Conservation (phyloP, 192 early-diverging fungal species). For the Coemansia aciculifera region DNA sequence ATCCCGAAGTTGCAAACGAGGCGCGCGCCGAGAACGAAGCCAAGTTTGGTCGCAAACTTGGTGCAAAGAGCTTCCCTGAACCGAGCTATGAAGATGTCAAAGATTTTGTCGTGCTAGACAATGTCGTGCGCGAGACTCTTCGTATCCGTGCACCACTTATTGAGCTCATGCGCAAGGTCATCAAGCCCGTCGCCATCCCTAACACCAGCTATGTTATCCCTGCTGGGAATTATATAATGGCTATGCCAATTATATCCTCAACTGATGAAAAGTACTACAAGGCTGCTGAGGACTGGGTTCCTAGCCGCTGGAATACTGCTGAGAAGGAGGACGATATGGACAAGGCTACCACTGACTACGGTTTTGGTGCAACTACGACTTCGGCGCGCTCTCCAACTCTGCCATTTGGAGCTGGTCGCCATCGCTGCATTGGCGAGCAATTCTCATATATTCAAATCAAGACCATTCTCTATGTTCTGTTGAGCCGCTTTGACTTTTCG, state of each 20-base stretch:
- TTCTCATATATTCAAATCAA: conserved; percentile 97
- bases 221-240: conserved; percentile 84
- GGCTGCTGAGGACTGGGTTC: conserved; percentile 78
- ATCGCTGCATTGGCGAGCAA: conserved; percentile 97
- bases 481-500: conserved; percentile 75
- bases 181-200: conserved; percentile 64
- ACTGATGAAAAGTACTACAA: conserved; percentile 78
- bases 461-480: conserved; percentile 80
- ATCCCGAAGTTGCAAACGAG: conserved; percentile 67
- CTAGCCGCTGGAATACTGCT: conserved; percentile 71
- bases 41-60: conserved; percentile 54
- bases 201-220: conserved; percentile 87
- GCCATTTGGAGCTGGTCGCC: conserved; percentile 97
- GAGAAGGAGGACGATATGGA: conserved; percentile 59
- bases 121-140: conserved; percentile 85
- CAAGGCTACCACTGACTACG: conserved; percentile 67
- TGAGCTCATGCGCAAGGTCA: conserved; percentile 90
- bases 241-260: conserved; percentile 76
- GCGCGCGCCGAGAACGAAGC: conserved; percentile 72
- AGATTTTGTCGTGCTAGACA: conserved; percentile 73
- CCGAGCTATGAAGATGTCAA: conserved; percentile 73
- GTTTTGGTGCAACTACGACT: conserved; percentile 68
- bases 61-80: conserved; percentile 54
- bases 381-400: conserved; percentile 80
- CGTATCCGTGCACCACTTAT: conserved; percentile 93